Percentiles rank a stretch among this genome's conserved stretches.
Evolutionary conservation across 345 rosid species (phyloP).

Genomic region (Citrus australasica): DNA sequence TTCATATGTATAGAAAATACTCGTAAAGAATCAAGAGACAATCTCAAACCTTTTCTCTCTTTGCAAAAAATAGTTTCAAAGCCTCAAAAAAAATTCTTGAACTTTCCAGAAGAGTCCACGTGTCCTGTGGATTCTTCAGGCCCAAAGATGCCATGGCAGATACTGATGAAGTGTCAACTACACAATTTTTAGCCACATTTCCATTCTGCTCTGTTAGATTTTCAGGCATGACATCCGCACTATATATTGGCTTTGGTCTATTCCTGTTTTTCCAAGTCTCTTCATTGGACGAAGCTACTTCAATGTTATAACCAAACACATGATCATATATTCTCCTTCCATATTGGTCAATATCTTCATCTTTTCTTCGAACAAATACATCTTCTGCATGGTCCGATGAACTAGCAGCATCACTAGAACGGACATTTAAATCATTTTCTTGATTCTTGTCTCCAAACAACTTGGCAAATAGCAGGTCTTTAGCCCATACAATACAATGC

Average conservation of each 20-base stretch:
- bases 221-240: slow-evolving; percentile 56
- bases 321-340: slow-evolving; percentile 96
- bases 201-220: slow-evolving; percentile 60
- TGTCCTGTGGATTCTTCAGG: slow-evolving; percentile 93
- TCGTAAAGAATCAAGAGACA: slow-evolving; percentile 3
- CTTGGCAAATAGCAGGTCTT: slow-evolving; percentile 94
- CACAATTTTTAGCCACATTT: slow-evolving; percentile 35
- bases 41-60: slow-evolving; percentile 67
- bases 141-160: slow-evolving; percentile 89
- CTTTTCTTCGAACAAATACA: slow-evolving; percentile 62
- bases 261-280: slow-evolving; percentile 92
- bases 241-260: slow-evolving; percentile 80
- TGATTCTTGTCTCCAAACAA: slow-evolving; percentile 94
- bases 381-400: slow-evolving; percentile 66
- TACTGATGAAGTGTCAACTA: slow-evolving; percentile 32
- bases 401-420: slow-evolving; percentile 58
- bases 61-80: slow-evolving; percentile 62
- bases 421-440: slow-evolving; percentile 95
- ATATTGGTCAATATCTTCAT: slow-evolving; percentile 79
- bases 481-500: slow-evolving; percentile 99
- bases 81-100: slow-evolving; percentile 83
- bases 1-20: slow-evolving; percentile 1
- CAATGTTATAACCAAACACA: slow-evolving; percentile 94
- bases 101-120: slow-evolving; percentile 84
- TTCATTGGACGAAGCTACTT: slow-evolving; percentile 85